Percentiles rank a stretch among this genome's conserved stretches.
phyloP scores from a whole-genome alignment of 108 stramenopile genomes.

The Epithemia pelagica region DNA sequence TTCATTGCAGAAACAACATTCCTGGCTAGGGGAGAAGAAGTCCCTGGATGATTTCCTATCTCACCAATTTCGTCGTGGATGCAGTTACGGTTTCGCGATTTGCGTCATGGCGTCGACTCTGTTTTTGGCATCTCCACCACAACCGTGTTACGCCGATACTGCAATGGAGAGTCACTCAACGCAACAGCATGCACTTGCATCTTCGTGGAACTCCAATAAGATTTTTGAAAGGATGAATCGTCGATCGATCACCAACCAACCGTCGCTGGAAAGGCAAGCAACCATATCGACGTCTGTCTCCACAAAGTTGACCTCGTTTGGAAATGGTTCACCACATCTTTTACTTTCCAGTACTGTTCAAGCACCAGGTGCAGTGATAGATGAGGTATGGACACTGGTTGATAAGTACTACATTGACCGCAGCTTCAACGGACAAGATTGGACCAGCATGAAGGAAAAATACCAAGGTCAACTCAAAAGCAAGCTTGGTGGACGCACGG shows the following conservation, averaged over 20 bases:
- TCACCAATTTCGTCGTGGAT: too few relatives aligned
- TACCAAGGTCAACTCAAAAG: neutral
- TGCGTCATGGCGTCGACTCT: neutral
- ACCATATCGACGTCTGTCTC: too few relatives aligned
- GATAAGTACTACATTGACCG: conserved; percentile 73
- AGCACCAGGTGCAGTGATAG: conserved; percentile 23
- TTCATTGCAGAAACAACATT: too few relatives aligned
- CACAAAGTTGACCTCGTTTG: neutral
- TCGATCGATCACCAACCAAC: too few relatives aligned
- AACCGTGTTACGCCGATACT: neutral
- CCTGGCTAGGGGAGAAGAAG: too few relatives aligned
- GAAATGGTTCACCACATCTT: neutral
- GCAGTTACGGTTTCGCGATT: neutral
- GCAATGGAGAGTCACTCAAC: too few relatives aligned
- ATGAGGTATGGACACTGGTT: conserved; percentile 73
- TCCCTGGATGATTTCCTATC: too few relatives aligned
- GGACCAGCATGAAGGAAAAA: conserved; percentile 20
- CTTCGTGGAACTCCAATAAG: too few relatives aligned
- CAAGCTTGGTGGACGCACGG: conserved; percentile 8
- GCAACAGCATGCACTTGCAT: too few relatives aligned
- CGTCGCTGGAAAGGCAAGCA: too few relatives aligned
- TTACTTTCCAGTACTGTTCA: neutral
- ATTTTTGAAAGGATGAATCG: too few relatives aligned
- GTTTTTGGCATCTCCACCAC: neutral
- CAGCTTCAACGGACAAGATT: conserved; percentile 53